Base-by-base conservation (phyloP, 441 rosid genomes). In the Kokia cookei region DNA sequence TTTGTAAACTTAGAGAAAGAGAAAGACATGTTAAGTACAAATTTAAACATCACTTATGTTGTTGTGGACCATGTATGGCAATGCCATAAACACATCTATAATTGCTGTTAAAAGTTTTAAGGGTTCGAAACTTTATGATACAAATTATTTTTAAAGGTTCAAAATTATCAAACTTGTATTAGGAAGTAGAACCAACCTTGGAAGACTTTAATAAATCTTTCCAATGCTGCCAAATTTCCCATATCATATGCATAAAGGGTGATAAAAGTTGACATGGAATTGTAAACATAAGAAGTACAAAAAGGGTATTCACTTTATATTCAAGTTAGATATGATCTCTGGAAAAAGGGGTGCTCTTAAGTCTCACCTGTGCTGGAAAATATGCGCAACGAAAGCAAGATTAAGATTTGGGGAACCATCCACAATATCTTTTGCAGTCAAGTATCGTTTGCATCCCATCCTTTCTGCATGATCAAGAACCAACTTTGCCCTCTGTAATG, bases 371-470 rank as follows among this genome's bases (percentile, higher is more conserved):
- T 89, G 97, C 83, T 96, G 99, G 83, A 96, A 96, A 65, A 96
- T 81, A 82, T 93, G 94, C 61, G 99, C 99, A 75, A 93, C 98
- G 77, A 96, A 96, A 75, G 99, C 97, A 82, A 96, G 98, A 78
- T 96, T 96, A 69, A 96, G 99, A 88, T 93, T 96, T 62, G 96
- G 97, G 63, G 99, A 96, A 65, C 97, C 98, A 76, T 93, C 98
- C 47, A 91, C 88, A 69, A 96, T 96, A 80, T 96, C 98, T 53
- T 86, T 91, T 0, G 99, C 90, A 3, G 99, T 92, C 73, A 96
- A 81, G 82, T 93, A 96, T 96, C 94, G 85, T 74, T 89, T 89
- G 82, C 99, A 93, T 35, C 94, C 99, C 97, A 96, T 87, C 76
- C 85, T 89, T 71, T 93, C 99, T 69, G 99, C 96, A 82, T 93